phyloP scores from a whole-genome alignment of 1,284 basidiomycete genomes.

The Rhodofomes roseus region DNA sequence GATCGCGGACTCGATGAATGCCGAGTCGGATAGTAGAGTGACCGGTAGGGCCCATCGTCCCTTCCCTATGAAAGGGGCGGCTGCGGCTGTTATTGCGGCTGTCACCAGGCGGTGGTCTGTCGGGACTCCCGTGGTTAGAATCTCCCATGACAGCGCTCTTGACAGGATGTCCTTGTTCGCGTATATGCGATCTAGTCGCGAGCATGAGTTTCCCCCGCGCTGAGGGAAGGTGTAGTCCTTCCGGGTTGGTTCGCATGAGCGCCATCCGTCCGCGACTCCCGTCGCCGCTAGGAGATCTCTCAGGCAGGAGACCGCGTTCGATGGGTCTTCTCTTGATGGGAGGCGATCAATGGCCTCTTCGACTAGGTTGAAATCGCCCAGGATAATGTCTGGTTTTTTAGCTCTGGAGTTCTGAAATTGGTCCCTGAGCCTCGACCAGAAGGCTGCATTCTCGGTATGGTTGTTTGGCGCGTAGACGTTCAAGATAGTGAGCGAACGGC shows the following conservation, averaged over 20 bases:
- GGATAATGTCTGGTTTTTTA: too few species aligned
- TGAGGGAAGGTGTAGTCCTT: background rate
- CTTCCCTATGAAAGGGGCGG: slow-evolving; percentile 1
- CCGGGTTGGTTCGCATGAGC: background rate
- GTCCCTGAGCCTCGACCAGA: too few species aligned
- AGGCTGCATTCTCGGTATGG: too few species aligned
- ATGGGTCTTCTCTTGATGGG: background rate
- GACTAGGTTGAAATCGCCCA: too few species aligned
- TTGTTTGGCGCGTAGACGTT: too few species aligned
- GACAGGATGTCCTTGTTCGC: background rate
- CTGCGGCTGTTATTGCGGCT: background rate
- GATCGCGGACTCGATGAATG: background rate
- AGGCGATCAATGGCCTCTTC: background rate
- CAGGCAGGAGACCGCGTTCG: background rate
- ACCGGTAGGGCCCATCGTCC: background rate
- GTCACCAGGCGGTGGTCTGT: background rate
- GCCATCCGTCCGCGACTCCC: background rate
- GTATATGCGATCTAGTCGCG: background rate
- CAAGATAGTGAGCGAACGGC: too few species aligned
- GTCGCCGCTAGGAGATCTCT: background rate
- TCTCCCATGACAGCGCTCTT: background rate
- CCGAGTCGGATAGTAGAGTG: background rate
- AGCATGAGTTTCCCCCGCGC: background rate
- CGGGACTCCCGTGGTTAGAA: background rate
- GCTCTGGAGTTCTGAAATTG: too few species aligned